These are phyloP conservation scores for Allantophomopsis lycopodina DNA, from an alignment of 2,329 filamentous ascomycete genomes.

Conservation along the genomic window DNA sequence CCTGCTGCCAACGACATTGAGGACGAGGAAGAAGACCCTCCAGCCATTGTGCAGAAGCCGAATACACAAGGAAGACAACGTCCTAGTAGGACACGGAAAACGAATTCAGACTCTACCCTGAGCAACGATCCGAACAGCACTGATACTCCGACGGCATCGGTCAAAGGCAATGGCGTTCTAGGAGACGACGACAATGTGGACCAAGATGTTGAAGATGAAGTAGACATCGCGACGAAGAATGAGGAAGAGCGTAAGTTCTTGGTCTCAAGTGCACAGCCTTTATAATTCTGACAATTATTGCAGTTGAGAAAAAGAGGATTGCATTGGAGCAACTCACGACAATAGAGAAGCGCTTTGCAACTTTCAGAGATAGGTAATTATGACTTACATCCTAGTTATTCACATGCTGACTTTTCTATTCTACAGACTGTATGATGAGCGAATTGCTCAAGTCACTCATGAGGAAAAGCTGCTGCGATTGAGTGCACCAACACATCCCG, in stretches of 20 bases:
- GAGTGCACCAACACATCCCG: conserved; percentile 65
- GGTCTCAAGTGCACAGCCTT: conserved; percentile 1
- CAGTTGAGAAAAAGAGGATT: conserved; percentile 65
- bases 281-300: conserved; percentile 14
- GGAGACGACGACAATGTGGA: conserved; percentile 33
- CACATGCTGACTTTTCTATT: conserved; percentile 8
- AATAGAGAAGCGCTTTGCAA: conserved; percentile 80
- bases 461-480: conserved; percentile 49
- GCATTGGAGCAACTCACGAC: conserved; percentile 68
- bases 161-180: conserved; percentile 14
- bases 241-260: conserved; percentile 47
- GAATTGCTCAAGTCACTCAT: conserved; percentile 65
- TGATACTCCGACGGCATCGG: conserved; percentile 34
- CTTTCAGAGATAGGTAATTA: conserved; percentile 64
- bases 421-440: conserved; percentile 71
- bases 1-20: conserved; percentile 10
- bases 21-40: conserved; percentile 7
- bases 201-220: conserved; percentile 43
- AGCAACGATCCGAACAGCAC: conserved; percentile 59
- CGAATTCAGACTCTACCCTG: conserved; percentile 1
- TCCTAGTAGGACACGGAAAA: conserved; percentile 1
- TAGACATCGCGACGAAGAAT: conserved; percentile 42
- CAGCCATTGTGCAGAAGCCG: neutral
- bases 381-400: neutral
- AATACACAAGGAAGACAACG: neutral